Conservation (phyloP, 306 rosid species). For the Cicer cuneatum region DNA sequence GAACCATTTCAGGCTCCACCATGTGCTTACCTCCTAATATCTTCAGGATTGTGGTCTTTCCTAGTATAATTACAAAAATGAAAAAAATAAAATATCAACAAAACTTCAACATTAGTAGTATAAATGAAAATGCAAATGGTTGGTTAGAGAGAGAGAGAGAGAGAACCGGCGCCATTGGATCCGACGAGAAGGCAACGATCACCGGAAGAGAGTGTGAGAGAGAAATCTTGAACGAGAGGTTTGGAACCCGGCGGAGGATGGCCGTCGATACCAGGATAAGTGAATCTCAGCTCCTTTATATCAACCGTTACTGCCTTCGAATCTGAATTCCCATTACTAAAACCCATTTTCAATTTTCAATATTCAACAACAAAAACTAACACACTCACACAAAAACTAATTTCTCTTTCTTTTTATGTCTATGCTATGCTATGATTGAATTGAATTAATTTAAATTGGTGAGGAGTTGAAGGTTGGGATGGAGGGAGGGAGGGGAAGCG, state of each 20-base stretch:
- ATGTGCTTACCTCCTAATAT: slow-evolving; percentile 92
- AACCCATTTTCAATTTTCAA: slow-evolving; percentile 42
- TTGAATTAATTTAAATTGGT: not conserved
- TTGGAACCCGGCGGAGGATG: slow-evolving; percentile 87
- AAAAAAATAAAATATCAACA: not conserved
- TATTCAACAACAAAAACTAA: not conserved
- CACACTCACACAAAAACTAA: not conserved
- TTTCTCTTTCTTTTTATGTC: not conserved
- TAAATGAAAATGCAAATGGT: not conserved
- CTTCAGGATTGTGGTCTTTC: slow-evolving; percentile 84
- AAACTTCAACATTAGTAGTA: not conserved
- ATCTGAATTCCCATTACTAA: slow-evolving; percentile 39
- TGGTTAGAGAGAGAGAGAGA: not conserved
- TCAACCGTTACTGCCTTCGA: slow-evolving; percentile 51
- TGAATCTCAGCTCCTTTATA: slow-evolving; percentile 69
- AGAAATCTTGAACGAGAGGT: slow-evolving; percentile 78
- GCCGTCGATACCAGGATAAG: slow-evolving; percentile 96
- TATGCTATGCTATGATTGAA: not conserved
- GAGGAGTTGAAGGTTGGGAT: not conserved
- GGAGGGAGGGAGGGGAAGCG: slow-evolving; percentile 25
- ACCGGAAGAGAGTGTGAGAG: slow-evolving; percentile 70
- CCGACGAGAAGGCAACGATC: slow-evolving; percentile 92
- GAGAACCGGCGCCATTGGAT: slow-evolving; percentile 89
- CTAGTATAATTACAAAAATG: slow-evolving; percentile 37
- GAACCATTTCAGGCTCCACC: slow-evolving; percentile 93